phyloP scores from a whole-genome alignment of 306 rosid species.

The Cicer chorassanicum region DNA sequence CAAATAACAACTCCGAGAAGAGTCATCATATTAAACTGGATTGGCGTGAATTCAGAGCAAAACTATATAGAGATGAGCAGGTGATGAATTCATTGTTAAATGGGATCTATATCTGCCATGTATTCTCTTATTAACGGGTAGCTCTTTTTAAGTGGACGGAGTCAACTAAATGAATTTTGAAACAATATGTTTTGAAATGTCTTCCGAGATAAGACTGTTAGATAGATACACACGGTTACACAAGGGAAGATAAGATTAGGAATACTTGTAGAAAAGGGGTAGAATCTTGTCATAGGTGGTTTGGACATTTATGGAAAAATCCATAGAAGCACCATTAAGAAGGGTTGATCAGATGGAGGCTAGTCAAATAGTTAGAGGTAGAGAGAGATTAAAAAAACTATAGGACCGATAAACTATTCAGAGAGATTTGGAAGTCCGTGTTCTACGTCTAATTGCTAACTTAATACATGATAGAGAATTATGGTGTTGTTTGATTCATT shows the following conservation, averaged over 20 bases:
- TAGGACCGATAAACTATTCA: neutral
- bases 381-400: neutral
- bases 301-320: slow-evolving; percentile 9
- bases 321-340: neutral
- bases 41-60: slow-evolving; percentile 98
- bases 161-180: slow-evolving; percentile 34
- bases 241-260: slow-evolving; percentile 2
- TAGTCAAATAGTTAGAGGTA: neutral
- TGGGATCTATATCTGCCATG: slow-evolving; percentile 7
- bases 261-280: slow-evolving; percentile 8
- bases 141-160: slow-evolving; percentile 25
- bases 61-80: slow-evolving; percentile 77
- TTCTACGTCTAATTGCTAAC: neutral
- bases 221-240: slow-evolving; percentile 1
- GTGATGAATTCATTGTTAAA: slow-evolving; percentile 54
- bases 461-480: neutral
- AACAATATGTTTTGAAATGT: neutral
- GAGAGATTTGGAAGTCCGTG: neutral
- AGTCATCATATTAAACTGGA: slow-evolving; percentile 59
- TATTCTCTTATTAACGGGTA: slow-evolving; percentile 15
- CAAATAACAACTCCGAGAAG: slow-evolving; percentile 58
- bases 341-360: neutral
- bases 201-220: slow-evolving; percentile 2
- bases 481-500: neutral
- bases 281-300: neutral